These are phyloP conservation scores for Sugiyamaella sp. DNA, from an alignment of 1,139 yeast genomes.

Conservation along the genomic window DNA sequence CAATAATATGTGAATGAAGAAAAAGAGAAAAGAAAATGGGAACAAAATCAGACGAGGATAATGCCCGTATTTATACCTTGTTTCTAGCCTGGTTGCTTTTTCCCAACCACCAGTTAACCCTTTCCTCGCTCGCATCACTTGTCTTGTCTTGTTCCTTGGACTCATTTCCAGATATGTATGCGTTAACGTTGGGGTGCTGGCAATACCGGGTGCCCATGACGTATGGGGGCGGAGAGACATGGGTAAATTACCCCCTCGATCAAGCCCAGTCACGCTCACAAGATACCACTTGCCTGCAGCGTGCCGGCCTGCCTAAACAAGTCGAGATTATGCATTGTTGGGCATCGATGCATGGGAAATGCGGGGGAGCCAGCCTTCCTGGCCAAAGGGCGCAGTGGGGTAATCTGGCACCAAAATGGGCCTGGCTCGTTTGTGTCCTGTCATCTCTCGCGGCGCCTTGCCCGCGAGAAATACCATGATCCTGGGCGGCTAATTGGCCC, in stretches of 20 bases:
- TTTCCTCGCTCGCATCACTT: neutral
- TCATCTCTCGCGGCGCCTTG: too few relatives aligned
- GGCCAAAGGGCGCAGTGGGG: too few relatives aligned
- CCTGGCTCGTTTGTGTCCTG: too few relatives aligned
- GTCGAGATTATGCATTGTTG: neutral
- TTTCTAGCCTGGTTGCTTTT: neutral
- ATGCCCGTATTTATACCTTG: neutral
- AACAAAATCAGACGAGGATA: neutral
- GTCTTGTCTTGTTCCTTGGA: neutral
- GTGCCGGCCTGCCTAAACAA: neutral
- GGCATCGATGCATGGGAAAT: neutral
- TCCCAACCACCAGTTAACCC: neutral
- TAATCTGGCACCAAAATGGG: too few relatives aligned
- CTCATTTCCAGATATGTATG: neutral
- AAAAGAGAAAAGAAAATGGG: neutral
- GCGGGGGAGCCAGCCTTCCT: neutral
- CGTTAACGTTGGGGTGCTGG: neutral
- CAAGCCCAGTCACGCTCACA: neutral
- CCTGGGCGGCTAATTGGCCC: too few relatives aligned
- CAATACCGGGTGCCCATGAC: neutral
- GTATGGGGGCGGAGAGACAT: neutral
- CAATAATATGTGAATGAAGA: neutral
- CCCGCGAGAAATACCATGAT: too few relatives aligned
- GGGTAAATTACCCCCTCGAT: neutral
- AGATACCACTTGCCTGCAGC: neutral